phyloP scores from a whole-genome alignment of 495 filamentous ascomycete genomes.

The Penicillium simplicissimum region DNA sequence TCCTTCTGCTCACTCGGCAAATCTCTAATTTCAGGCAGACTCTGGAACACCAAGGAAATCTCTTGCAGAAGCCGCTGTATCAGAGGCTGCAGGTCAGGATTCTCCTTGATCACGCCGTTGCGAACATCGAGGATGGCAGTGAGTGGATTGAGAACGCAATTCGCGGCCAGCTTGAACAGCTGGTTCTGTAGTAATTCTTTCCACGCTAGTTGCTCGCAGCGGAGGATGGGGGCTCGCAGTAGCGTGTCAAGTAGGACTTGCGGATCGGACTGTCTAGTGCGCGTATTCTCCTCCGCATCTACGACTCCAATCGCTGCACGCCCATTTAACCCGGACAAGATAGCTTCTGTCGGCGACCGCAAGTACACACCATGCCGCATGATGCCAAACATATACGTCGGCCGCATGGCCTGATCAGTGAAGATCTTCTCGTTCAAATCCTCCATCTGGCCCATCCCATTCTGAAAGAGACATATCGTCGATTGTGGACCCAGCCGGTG shows the following conservation, averaged over 20 bases:
- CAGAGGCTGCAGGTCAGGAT: conserved; percentile 45
- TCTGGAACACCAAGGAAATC: conserved; percentile 51
- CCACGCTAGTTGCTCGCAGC: conserved; percentile 30
- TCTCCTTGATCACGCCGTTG: conserved; percentile 65
- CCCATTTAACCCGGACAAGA: conserved; percentile 24
- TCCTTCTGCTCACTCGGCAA: conserved; percentile 44
- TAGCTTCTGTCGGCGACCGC: conserved; percentile 21
- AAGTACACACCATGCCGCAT: conserved; percentile 28
- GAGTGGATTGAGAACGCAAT: conserved; percentile 72
- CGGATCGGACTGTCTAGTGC: not conserved
- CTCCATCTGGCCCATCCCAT: conserved; percentile 29
- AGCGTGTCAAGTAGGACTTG: conserved; percentile 33
- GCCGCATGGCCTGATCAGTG: conserved; percentile 12
- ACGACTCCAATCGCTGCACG: conserved; percentile 18
- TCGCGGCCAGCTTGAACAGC: conserved; percentile 71
- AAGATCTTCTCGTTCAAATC: conserved; percentile 23
- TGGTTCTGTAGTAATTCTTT: conserved; percentile 47
- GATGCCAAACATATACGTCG: conserved; percentile 27
- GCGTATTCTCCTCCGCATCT: not conserved
- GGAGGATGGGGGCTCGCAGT: conserved; percentile 30
- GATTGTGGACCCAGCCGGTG: conserved; percentile 26
- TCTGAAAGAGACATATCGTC: conserved; percentile 29
- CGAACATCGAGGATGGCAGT: conserved; percentile 65
- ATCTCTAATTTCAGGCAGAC: conserved; percentile 58
- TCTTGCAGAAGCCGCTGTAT: conserved; percentile 56